A percentile compares a stretch with the other conserved stretches of the same genome.
These are phyloP conservation scores for Talaromyces sp. DNA, from an alignment of 2,329 filamentous ascomycete species.

Conservation along the genomic window DNA sequence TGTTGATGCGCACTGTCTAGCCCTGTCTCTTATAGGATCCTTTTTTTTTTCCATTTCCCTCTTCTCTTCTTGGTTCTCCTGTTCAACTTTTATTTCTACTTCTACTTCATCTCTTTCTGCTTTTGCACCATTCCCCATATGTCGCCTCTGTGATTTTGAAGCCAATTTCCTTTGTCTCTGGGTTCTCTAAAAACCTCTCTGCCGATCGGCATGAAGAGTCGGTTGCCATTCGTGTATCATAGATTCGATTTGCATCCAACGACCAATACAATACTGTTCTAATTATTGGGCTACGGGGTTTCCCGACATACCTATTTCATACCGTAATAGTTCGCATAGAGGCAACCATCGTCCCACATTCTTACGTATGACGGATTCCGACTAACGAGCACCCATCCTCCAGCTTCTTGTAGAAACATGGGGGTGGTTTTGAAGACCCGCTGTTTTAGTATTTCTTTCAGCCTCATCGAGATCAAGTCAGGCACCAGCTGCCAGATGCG, in stretches of 20 bases:
- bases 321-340: not conserved
- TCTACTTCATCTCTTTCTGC: constrained; percentile 20
- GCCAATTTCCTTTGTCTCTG: constrained; percentile 33
- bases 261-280: constrained; percentile 29
- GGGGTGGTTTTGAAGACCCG: no score
- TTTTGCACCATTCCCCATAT: constrained; percentile 23
- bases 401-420: no score
- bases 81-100: constrained; percentile 21
- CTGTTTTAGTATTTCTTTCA: not conserved
- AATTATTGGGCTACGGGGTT: constrained; percentile 11
- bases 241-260: constrained; percentile 34
- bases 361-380: no score
- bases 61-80: constrained; percentile 7
- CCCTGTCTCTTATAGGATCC: constrained; percentile 3
- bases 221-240: constrained; percentile 38
- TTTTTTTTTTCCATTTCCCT: not conserved
- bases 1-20: constrained; percentile 2
- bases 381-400: no score
- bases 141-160: constrained; percentile 27
- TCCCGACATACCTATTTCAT: not conserved
- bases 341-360: no score
- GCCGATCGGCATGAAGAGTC: constrained; percentile 19
- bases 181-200: constrained; percentile 25
- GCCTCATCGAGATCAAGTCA: not conserved
- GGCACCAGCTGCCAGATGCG: not conserved